phyloP scores from a whole-genome alignment of 2,329 filamentous ascomycete species.

The Iodosphaeria phyllophila region DNA sequence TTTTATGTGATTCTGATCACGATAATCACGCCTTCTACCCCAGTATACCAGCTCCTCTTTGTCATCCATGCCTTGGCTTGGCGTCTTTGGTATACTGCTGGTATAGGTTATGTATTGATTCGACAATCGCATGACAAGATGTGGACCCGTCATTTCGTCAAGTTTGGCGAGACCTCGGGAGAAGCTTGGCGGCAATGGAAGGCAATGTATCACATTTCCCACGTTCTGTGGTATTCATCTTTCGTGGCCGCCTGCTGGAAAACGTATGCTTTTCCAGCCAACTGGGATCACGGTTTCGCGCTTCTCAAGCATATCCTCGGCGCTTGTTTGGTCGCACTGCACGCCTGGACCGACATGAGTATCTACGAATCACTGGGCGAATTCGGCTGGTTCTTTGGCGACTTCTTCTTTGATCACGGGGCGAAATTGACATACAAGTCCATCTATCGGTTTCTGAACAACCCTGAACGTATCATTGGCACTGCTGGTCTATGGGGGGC shows the following conservation, averaged over 20 bases:
- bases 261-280: conserved; percentile 72
- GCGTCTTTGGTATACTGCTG: conserved; percentile 83
- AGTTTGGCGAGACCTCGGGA: conserved; percentile 75
- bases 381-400: conserved; percentile 97
- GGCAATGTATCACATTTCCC: conserved; percentile 81
- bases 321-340: conserved; percentile 59
- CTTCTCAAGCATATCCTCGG: conserved; percentile 79
- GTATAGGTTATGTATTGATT: conserved; percentile 70
- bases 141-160: conserved; percentile 96
- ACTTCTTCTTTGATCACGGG: conserved; percentile 89
- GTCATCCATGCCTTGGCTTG: conserved; percentile 62
- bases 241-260: conserved; percentile 91
- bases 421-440: conserved; percentile 87
- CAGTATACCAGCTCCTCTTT: conserved; percentile 59
- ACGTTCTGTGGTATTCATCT: conserved; percentile 73
- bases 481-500: conserved; percentile 92
- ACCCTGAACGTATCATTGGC: conserved; percentile 85
- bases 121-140: conserved; percentile 77
- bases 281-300: conserved; percentile 76
- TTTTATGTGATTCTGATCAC: conserved; percentile 59
- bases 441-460: conserved; percentile 96
- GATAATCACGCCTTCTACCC: conserved; percentile 58
- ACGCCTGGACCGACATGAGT: conserved; percentile 82
- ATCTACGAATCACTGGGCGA: conserved; percentile 93
- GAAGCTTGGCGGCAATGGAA: conserved; percentile 99